Evolutionary conservation across 1,284 basidiomycete species (phyloP).

Genomic region (Rugosomyces carneus): DNA sequence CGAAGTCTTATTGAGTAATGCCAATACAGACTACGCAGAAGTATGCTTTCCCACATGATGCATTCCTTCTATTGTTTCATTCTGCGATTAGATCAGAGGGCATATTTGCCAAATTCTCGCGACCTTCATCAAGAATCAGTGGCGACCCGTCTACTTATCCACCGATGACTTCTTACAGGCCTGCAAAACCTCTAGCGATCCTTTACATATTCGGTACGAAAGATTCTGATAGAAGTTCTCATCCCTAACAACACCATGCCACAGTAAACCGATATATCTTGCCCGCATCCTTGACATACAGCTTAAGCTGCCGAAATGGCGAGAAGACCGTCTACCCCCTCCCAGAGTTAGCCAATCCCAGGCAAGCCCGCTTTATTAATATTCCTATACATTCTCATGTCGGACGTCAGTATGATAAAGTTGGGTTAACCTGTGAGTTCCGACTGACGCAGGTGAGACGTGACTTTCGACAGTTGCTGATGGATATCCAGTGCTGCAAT

Average conservation of each 20-base stretch:
- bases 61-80: slow-evolving; percentile 5
- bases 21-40: slow-evolving; percentile 81
- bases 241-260: slow-evolving; percentile 1
- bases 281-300: slow-evolving; percentile 51
- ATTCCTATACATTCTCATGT: slow-evolving; percentile 12
- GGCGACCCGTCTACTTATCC: slow-evolving; percentile 74
- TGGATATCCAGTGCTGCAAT: slow-evolving; percentile 55
- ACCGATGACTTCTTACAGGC: slow-evolving; percentile 59
- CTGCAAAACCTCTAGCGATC: slow-evolving; percentile 56
- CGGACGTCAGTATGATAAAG: slow-evolving; percentile 71
- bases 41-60: slow-evolving; percentile 31
- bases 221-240: background rate
- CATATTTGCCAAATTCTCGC: slow-evolving; percentile 69
- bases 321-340: slow-evolving; percentile 74
- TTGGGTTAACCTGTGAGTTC: slow-evolving; percentile 65
- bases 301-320: slow-evolving; percentile 57
- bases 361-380: slow-evolving; percentile 26
- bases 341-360: slow-evolving; percentile 75
- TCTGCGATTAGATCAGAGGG: slow-evolving; percentile 51
- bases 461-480: slow-evolving; percentile 13
- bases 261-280: slow-evolving; percentile 53
- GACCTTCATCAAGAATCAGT: slow-evolving; percentile 55
- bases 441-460: background rate
- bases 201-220: slow-evolving; percentile 54
- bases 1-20: slow-evolving; percentile 67